These are phyloP conservation scores for Lachnellula hyalina DNA, from an alignment of 2,329 filamentous ascomycete genomes.

Conservation along the genomic window DNA sequence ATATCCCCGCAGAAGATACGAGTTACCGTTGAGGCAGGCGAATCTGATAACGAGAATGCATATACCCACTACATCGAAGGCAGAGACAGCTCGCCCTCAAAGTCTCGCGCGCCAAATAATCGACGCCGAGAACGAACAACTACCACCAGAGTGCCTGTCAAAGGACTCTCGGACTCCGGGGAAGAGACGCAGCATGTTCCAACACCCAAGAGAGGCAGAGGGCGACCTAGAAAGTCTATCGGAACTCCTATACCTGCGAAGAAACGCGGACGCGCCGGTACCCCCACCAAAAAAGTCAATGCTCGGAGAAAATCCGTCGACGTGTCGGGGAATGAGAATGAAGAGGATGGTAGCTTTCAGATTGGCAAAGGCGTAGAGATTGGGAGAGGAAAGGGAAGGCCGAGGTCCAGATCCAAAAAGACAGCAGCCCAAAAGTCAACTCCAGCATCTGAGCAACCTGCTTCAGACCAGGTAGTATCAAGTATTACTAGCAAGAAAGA, in stretches of 20 bases:
- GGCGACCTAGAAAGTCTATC: conserved; percentile 39
- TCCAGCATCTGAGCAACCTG: conserved; percentile 7
- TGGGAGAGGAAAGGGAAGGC: conserved; percentile 21
- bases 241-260: conserved; percentile 33
- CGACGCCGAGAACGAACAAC: conserved; percentile 26
- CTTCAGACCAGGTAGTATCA: conserved; percentile 5
- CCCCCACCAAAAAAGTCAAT: conserved; percentile 19
- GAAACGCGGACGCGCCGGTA: conserved; percentile 19
- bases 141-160: conserved; percentile 30
- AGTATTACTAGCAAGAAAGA: conserved; percentile 18
- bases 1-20: conserved; percentile 31
- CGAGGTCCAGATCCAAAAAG: conserved; percentile 26
- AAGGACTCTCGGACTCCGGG: conserved; percentile 30
- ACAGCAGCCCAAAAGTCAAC: conserved; percentile 15
- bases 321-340: conserved; percentile 22
- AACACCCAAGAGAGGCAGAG: conserved; percentile 37
- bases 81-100: conserved; percentile 13
- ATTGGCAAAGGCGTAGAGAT: conserved; percentile 21
- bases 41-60: conserved; percentile 23
- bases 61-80: conserved; percentile 14
- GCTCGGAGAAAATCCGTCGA: conserved; percentile 25
- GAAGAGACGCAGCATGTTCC: conserved; percentile 22
- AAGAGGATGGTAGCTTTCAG: conserved; percentile 20
- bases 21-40: conserved; percentile 32
- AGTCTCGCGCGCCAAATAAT: conserved; percentile 15